Base-by-base conservation (phyloP, 2,329 filamentous ascomycete genomes). In the Trichoderma aggressivum region DNA sequence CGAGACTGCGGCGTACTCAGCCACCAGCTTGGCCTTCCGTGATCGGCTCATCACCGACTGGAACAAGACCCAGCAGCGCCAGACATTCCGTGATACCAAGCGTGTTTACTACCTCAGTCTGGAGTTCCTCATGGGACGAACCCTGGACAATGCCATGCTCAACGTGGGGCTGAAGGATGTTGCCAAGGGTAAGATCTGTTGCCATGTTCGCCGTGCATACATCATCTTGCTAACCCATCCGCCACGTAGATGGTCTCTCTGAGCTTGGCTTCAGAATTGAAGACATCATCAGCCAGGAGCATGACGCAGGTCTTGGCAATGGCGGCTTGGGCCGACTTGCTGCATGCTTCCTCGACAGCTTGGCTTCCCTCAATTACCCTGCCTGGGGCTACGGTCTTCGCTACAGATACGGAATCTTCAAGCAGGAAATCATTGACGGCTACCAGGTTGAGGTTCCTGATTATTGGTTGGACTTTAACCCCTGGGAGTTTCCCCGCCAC, bases 401-500 rank as follows among this genome's bases (percentile, higher is more conserved):
- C 78, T 99, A 99, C 85, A 88, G 94, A 81, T 98, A 98, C 80
- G 93, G 93, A 79, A 99, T 99, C 81, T 99, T 99, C 90, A 98
- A 98, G 85, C 96, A 99, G 85, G 96, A 98, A 84, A 98, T 99
- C 77, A 91, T 98, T 72, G 92, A 98, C 78, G 96, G 96, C 71
- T 99, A 98, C 81, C 96, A 99, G 82, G 94, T 99, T 74, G 96
- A 99, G 80, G 92, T 98, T 72, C 96, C 96, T 24, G 96, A 99
- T 81, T 98, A 99, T 84, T 99, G 96, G 96, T 89, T 99, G 68
- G 96, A 98, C 80, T 98, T 98, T 83, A 99, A 99, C 82, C 96
- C 96, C 0, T 99, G 96, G 96, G 96, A 99, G 80, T 99, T 98
- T 78, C 94, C 94, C 55, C 89, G 96, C 75, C 94, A 98, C 81